Conservation (phyloP, 768 basidiomycete genomes). For the Guyanaporus albipodus region DNA sequence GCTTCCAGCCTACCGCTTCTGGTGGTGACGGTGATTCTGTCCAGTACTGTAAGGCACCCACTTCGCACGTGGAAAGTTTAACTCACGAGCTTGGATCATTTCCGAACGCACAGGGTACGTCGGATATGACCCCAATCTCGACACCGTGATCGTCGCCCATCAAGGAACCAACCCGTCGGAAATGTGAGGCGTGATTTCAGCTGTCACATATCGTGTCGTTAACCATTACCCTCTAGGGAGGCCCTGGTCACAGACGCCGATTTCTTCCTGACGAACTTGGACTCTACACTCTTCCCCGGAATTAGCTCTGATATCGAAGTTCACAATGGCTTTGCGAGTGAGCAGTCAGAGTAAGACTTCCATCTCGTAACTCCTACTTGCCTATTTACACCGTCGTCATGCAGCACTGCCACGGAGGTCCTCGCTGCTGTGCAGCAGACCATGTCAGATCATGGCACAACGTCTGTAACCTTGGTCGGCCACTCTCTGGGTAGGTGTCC, state of each 20-base stretch:
- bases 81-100: background rate
- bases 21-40: constrained; percentile 42
- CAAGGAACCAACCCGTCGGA: constrained; percentile 33
- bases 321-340: constrained; percentile 45
- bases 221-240: constrained; percentile 20
- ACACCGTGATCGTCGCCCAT: constrained; percentile 36
- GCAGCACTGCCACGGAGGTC: constrained; percentile 39
- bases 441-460: constrained; percentile 34
- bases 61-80: background rate
- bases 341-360: constrained; percentile 40
- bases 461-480: constrained; percentile 41
- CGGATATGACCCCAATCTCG: constrained; percentile 42
- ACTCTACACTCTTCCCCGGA: constrained; percentile 48
- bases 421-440: constrained; percentile 43
- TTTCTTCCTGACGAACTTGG: constrained; percentile 32
- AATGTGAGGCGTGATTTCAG: constrained; percentile 19
- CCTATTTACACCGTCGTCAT: background rate
- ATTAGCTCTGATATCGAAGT: constrained; percentile 38
- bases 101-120: constrained; percentile 42
- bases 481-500: constrained; percentile 37
- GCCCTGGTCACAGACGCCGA: constrained; percentile 41
- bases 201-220: background rate
- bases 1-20: constrained; percentile 45
- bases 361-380: background rate
- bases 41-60: constrained; percentile 39